Base-by-base conservation (phyloP, 495 filamentous ascomycete genomes). In the Penicillium pancosmium region DNA sequence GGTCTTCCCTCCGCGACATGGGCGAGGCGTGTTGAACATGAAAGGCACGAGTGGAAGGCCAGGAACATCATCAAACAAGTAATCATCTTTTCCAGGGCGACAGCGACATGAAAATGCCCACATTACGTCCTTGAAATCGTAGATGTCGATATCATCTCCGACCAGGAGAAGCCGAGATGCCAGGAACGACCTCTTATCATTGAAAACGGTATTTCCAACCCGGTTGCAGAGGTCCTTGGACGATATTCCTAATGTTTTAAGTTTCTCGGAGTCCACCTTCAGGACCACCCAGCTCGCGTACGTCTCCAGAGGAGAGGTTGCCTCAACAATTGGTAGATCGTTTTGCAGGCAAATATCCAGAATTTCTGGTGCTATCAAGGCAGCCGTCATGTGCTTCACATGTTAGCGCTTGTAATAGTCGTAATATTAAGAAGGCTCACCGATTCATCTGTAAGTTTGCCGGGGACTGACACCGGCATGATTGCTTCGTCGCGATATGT, bases 401-500 rank as follows among this genome's bases (percentile, higher is more conserved):
- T n/a, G n/a, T n/a, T n/a, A n/a, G n/a, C n/a, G n/a, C n/a, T n/a
- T n/a, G n/a, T n/a, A n/a, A n/a, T n/a, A n/a, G n/a, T n/a, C n/a
- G n/a, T n/a, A n/a, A n/a, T n/a, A n/a, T n/a, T n/a, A n/a, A n/a
- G n/a, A n/a, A 2, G 2, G 10, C 35, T 36, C 10, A 36, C 8
- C 35, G 35, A 36, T 49, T 74, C 75, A 35, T 78, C 73, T 3
- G 72, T 70, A 3, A 66, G 27, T 0, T 65, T 53, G 3, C 73
- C 73, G 9, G 60, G 60, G 9, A 59, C 54, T 13, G 58, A 70
- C 19, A 77, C 58, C 8, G 74, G 72, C 9, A 77, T 54, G 36
- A 77, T 74, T 8, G 72, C 58, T 38, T 69, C 53, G 10, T 65
- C 60, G 0, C 72, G 64, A 50, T 75, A 68, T 10, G 72, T 78